Percentiles rank a stretch among this genome's conserved stretches.
Conservation (phyloP, 192 early-diverging fungal genomes). For the Phlyctochytrium arcticum region DNA sequence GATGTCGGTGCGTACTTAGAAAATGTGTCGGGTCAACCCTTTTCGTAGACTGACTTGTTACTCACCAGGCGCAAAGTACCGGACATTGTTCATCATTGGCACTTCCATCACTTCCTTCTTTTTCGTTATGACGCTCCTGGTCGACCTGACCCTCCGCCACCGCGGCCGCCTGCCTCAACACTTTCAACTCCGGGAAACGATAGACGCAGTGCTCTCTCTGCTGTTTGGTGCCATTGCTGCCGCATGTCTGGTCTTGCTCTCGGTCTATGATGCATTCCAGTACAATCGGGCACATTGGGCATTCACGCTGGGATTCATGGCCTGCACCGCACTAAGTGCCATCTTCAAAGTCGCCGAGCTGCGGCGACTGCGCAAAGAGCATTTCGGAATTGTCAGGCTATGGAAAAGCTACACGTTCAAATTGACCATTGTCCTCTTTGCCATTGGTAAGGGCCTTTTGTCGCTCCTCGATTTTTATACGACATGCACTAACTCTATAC, state of each 20-base stretch:
- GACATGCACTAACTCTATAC: not conserved
- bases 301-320: conserved; percentile 24
- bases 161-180: not conserved
- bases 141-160: conserved; percentile 13
- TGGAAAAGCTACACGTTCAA: conserved; percentile 4
- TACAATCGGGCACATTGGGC: conserved; percentile 3
- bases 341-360: conserved; percentile 18
- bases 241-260: conserved; percentile 3
- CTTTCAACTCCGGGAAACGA: conserved; percentile 1
- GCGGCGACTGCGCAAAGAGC: conserved; percentile 7
- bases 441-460: conserved; percentile 15
- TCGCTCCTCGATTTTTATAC: not conserved
- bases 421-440: conserved; percentile 1
- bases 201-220: conserved; percentile 11
- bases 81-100: conserved; percentile 19
- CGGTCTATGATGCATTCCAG: not conserved
- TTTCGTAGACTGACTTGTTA: not conserved
- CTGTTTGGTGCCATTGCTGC: conserved; percentile 12
- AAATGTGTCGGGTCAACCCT: not conserved
- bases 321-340: not conserved
- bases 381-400: not conserved
- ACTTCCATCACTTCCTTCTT: conserved; percentile 9
- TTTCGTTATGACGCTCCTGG: conserved; percentile 12
- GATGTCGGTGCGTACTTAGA: conserved; percentile 17
- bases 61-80: conserved; percentile 18